These are phyloP conservation scores for Aspergillus glaucus DNA, from an alignment of 2,329 filamentous ascomycete genomes.

Conservation along the genomic window DNA sequence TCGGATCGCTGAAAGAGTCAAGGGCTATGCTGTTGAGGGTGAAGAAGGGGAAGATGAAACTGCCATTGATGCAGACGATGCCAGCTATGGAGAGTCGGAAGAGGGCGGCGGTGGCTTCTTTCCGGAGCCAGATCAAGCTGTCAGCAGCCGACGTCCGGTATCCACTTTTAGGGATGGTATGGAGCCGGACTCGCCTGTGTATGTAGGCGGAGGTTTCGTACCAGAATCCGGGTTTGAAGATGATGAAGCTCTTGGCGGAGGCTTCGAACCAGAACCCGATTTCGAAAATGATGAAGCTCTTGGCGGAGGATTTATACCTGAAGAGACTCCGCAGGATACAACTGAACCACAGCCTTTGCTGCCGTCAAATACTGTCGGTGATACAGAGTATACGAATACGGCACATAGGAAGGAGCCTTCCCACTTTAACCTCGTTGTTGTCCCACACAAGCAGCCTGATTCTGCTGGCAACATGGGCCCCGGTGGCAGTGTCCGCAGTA, in stretches of 20 bases:
- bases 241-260: not conserved
- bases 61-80: slow-evolving; percentile 27
- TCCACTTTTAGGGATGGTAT: not conserved
- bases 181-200: no score
- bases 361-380: not conserved
- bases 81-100: slow-evolving; percentile 16
- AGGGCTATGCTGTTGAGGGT: slow-evolving; percentile 44
- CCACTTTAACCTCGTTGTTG: slow-evolving; percentile 27
- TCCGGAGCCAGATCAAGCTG: slow-evolving; percentile 22
- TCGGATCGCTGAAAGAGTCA: slow-evolving; percentile 66
- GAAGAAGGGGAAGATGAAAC: slow-evolving; percentile 33
- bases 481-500: not conserved
- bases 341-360: not conserved
- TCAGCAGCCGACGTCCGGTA: not conserved
- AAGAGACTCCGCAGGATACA: slow-evolving; percentile 3
- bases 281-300: slow-evolving; percentile 1
- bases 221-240: not conserved
- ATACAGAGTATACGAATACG: not conserved
- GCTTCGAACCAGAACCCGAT: not conserved
- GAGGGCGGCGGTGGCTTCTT: slow-evolving; percentile 35
- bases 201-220: not conserved
- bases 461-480: not conserved
- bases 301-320: slow-evolving; percentile 18
- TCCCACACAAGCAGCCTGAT: slow-evolving; percentile 12
- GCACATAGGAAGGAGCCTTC: not conserved